Evolutionary conservation across 441 rosid genomes (phyloP).

Genomic region (Breynia disticha): DNA sequence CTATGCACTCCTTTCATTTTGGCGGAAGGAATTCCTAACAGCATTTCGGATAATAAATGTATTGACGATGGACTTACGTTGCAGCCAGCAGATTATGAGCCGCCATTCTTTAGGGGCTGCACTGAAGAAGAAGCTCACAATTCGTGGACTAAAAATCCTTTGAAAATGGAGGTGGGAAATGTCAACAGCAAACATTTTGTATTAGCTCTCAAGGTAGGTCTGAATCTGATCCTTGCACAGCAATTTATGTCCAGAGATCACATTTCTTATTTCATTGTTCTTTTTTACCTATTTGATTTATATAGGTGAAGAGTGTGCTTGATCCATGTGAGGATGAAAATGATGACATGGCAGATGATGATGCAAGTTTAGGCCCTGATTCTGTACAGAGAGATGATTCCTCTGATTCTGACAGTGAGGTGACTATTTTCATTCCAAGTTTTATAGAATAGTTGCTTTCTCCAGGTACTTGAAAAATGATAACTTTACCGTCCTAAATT

Average conservation of each 20-base stretch:
- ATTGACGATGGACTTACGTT: conserved; percentile 10
- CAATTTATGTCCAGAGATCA: neutral
- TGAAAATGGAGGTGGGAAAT: conserved; percentile 91
- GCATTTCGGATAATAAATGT: neutral
- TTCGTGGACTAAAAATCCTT: conserved; percentile 81
- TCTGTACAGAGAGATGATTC: conserved; percentile 42
- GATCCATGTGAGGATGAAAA: conserved; percentile 95
- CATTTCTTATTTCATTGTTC: neutral
- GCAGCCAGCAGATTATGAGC: conserved; percentile 92
- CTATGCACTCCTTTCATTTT: neutral
- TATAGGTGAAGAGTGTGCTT: conserved; percentile 90
- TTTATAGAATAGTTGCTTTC: neutral
- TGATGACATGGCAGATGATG: conserved; percentile 61
- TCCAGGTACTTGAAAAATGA: neutral
- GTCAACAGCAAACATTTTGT: conserved; percentile 95
- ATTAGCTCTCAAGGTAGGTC: conserved; percentile 62
- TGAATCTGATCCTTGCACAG: neutral
- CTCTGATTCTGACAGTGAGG: conserved; percentile 66
- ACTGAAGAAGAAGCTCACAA: conserved; percentile 72
- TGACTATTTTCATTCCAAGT: neutral
- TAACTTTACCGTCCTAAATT: neutral
- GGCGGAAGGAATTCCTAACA: too few species aligned
- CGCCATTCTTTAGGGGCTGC: conserved; percentile 89
- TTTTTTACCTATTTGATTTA: conserved; percentile 10
- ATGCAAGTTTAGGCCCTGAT: conserved; percentile 53